Conservation (phyloP, 371 early-diverging fungal species). For the Mortierella sp. region DNA sequence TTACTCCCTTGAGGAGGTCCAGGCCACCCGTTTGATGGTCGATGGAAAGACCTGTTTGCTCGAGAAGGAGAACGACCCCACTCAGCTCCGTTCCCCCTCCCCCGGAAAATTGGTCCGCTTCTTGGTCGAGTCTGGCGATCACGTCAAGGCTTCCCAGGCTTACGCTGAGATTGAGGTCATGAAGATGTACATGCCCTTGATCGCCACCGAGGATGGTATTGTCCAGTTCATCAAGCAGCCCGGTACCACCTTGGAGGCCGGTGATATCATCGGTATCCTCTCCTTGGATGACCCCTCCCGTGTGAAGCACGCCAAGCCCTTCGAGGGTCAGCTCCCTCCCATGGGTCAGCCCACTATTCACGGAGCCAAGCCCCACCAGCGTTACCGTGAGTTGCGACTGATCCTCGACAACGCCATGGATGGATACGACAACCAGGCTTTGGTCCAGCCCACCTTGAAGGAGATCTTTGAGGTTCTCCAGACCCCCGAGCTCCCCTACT, state of each 20-base stretch:
- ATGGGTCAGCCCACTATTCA: slow-evolving; percentile 82
- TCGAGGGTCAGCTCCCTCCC: slow-evolving; percentile 87
- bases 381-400: slow-evolving; percentile 73
- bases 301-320: slow-evolving; percentile 91
- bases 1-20: slow-evolving; percentile 92
- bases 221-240: slow-evolving; percentile 93
- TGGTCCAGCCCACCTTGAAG: slow-evolving; percentile 78
- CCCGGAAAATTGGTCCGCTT: slow-evolving; percentile 98
- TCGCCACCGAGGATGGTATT: slow-evolving; percentile 91
- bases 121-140: slow-evolving; percentile 92
- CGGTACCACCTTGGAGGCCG: slow-evolving; percentile 88
- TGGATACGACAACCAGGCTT: slow-evolving; percentile 89
- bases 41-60: slow-evolving; percentile 94
- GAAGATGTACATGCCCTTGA: slow-evolving; percentile 99
- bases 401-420: slow-evolving; percentile 84
- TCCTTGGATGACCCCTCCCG: slow-evolving; percentile 93
- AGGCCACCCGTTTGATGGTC: slow-evolving; percentile 89
- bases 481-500: slow-evolving; percentile 88
- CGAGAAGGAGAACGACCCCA: slow-evolving; percentile 97
- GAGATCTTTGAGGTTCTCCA: slow-evolving; percentile 81
- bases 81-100: slow-evolving; percentile 93
- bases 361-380: slow-evolving; percentile 90
- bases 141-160: slow-evolving; percentile 90
- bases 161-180: slow-evolving; percentile 99
- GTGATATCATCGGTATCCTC: slow-evolving; percentile 95